A percentile compares a stretch with the other conserved stretches of the same genome.
phyloP scores from a whole-genome alignment of 306 rosid species.

The Macrotyloma uniflorum region DNA sequence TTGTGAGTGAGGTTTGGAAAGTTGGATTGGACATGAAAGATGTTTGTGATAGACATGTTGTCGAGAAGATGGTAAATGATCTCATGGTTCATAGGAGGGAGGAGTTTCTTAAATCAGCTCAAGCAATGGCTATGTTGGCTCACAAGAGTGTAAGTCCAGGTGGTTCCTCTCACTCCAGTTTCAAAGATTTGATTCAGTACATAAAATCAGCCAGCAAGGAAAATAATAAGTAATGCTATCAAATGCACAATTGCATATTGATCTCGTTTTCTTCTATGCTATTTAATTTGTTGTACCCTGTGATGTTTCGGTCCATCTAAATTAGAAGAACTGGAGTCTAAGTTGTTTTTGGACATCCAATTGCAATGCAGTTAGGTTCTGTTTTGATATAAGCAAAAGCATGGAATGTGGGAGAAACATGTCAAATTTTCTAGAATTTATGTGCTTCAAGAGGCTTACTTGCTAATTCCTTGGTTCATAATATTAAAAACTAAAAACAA shows the following conservation, averaged over 20 bases:
- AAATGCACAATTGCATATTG: background rate
- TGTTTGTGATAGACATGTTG: slow-evolving; percentile 38
- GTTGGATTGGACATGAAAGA: slow-evolving; percentile 54
- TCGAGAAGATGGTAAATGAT: slow-evolving; percentile 45
- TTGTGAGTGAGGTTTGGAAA: slow-evolving; percentile 50
- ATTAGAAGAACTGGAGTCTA: too few species aligned
- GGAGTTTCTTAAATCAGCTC: slow-evolving; percentile 13
- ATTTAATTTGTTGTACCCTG: background rate
- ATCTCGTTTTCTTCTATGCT: background rate
- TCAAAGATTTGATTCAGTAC: slow-evolving; percentile 4
- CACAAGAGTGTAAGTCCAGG: slow-evolving; percentile 3
- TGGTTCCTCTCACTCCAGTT: slow-evolving; percentile 33
- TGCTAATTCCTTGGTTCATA: background rate
- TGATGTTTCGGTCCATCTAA: background rate
- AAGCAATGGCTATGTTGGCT: slow-evolving; percentile 31
- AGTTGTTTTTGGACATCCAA: background rate
- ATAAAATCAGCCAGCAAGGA: background rate
- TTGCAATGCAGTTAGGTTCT: background rate
- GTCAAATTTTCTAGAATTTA: too few species aligned
- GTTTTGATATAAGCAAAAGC: background rate
- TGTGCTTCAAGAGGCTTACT: background rate
- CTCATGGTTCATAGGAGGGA: slow-evolving; percentile 33
- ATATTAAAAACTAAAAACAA: too few species aligned
- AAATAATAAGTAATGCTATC: background rate
- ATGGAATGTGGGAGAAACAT: background rate